phyloP scores from a whole-genome alignment of 179 eudicot genomes.

The Patellifolia procumbens region DNA sequence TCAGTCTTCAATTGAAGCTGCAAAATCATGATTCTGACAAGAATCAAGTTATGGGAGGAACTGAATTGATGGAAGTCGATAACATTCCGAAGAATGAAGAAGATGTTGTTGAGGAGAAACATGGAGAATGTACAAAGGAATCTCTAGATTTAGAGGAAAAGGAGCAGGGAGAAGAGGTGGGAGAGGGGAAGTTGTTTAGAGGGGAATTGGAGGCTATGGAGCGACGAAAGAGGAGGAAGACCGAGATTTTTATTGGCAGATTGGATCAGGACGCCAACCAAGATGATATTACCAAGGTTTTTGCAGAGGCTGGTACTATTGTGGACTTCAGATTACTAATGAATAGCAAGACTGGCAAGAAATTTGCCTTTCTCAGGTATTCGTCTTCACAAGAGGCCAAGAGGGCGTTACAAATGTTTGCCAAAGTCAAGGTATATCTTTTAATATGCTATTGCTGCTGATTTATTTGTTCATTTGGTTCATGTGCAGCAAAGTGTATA shows the following conservation, averaged over 20 bases:
- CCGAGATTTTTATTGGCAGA: slow-evolving; percentile 65
- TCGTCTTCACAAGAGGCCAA: slow-evolving; percentile 58
- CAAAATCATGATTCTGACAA: slow-evolving; percentile 21
- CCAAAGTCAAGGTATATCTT: slow-evolving; percentile 52
- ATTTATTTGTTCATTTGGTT: background rate
- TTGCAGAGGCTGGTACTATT: slow-evolving; percentile 52
- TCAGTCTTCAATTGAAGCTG: slow-evolving; percentile 19
- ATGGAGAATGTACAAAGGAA: slow-evolving; percentile 20
- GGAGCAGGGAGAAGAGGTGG: slow-evolving; percentile 28
- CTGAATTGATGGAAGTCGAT: slow-evolving; percentile 19
- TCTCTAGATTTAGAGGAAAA: slow-evolving; percentile 19
- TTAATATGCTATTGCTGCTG: background rate
- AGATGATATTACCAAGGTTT: slow-evolving; percentile 58
- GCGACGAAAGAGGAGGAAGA: slow-evolving; percentile 57
- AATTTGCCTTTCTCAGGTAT: slow-evolving; percentile 59
- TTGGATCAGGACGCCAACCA: slow-evolving; percentile 54
- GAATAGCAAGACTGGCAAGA: slow-evolving; percentile 48
- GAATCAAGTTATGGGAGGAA: background rate
- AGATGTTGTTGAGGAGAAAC: slow-evolving; percentile 17
- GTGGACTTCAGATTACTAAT: slow-evolving; percentile 44
- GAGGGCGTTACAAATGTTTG: slow-evolving; percentile 47
- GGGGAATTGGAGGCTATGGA: slow-evolving; percentile 63
- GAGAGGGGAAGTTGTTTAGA: slow-evolving; percentile 37
- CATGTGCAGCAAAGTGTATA: background rate
- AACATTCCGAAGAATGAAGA: slow-evolving; percentile 9